Evolutionary conservation across 2,329 filamentous ascomycete genomes (phyloP), one percentile per base, ranked within the genome.

Genomic region (Botrytis fragariae): DNA sequence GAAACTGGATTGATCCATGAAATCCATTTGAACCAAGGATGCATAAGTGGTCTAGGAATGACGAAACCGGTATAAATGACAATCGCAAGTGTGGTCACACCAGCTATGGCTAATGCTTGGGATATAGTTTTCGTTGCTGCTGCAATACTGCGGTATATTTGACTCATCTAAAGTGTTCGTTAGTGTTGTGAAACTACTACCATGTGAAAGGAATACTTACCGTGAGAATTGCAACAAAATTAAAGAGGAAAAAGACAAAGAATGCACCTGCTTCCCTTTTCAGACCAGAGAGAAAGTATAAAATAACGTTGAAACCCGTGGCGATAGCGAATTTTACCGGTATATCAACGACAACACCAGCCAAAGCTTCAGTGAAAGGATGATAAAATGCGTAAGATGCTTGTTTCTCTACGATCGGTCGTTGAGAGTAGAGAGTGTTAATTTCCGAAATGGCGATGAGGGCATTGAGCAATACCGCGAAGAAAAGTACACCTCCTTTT

Each of bases 371-470:
- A 9, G 94, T 92, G 20, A 92, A 95, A 0, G 95, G 94, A 79
- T 97, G 95, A 78, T 98, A 97, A 37, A 98, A 87, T 32, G 94
- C 94, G 81, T 97, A 98, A 69, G 92, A 90, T 71, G 87, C 85
- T 78, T 98, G 95, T 81, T 97, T 97, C 81, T 97, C 94, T 74
- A 98, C 93, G 77, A 97, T 97, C 0, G 93, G 92, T 45, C 95
- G 91, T 87, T 97, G 94, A 4, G 92, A 87, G 80, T 96, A 97
- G 4, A 97, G 86, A 44, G 67, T n/a, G 0, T 96, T 84, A 80
- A 97, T 91, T 79, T 91, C 90, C 18, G 87, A 82, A 70, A 88
- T 87, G 75, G 86, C 87, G 74, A 86, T 85, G 77, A 91, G 90
- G n/a, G 89, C 90, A 79, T 91, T 92, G 77, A 92, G 85, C 57